Evolutionary conservation across 257 asterid genomes (phyloP), one percentile per base, ranked within the genome.

Genomic region (Nemophila menziesii): DNA sequence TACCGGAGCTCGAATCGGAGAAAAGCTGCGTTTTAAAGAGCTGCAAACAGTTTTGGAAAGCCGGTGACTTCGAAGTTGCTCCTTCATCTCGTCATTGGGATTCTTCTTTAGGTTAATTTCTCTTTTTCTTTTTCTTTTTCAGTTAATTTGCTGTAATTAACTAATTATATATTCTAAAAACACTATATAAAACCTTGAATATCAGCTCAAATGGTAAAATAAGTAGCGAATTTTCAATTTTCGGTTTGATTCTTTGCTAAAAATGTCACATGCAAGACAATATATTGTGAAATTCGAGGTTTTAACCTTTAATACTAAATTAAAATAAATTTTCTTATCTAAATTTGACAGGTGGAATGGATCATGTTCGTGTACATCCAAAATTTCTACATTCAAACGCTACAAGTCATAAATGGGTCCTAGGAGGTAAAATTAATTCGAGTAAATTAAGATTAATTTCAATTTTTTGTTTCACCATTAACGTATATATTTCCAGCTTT

Each of bases 381-480:
- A 81, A 67, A 57, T 90, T 90, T 47, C 57, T 90, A 41, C 98
- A 90, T 62, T 90, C 98, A 41, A 90, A 90, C 56, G 96, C 98
- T 19, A 90, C 98, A 49, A 90, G 96, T 71, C 98, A 90, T 67
- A 90, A 85, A 63, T 90, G 98, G 98, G 98, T 72, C 42, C 94
- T 90, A 57, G 98, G 96, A 72, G 98, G 98, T 89, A 69, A 51
- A 19, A 47, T 18, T 16, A 13, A 29, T 16, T 22, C 18, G n/a
- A 18, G 22, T 22, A 11, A 12, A 17, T 46, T 19, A 21, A 18
- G 14, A 18, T 39, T 14, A 4, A 23, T 19, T 27, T 8, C n/a
- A n/a, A 33, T 37, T 13, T 15, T 12, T 22, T 15, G 11, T 8
- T 17, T 4, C 49, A 26, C 18, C 24, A 14, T 16, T 51, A 44